phyloP scores from a whole-genome alignment of 2,329 filamentous ascomycete species.

The Alternaria sp. region DNA sequence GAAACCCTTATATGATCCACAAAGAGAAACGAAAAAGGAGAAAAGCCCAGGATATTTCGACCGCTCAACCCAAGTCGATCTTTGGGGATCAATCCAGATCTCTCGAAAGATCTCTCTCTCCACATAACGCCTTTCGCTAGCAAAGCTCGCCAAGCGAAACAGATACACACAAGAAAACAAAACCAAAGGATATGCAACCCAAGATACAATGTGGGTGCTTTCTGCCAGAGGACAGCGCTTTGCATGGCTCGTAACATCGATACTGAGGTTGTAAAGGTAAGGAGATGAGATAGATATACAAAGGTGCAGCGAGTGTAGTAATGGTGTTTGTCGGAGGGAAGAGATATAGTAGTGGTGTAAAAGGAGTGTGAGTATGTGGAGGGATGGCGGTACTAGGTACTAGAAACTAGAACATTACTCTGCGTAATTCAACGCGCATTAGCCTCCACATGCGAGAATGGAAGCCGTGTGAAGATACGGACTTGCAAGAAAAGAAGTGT shows the following conservation, averaged over 20 bases:
- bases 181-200: conserved; percentile 8
- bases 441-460: conserved; percentile 28
- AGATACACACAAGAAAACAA: background rate
- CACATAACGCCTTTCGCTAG: conserved; percentile 10
- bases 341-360: conserved; percentile 4
- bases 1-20: background rate
- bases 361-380: conserved; percentile 28
- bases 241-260: conserved; percentile 27
- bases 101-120: background rate
- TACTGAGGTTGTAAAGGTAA: conserved; percentile 10
- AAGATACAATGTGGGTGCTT: conserved; percentile 7
- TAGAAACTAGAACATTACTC: conserved; percentile 47
- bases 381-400: conserved; percentile 36
- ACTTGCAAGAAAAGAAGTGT: conserved; percentile 16
- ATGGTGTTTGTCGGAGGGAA: background rate
- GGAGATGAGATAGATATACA: conserved; percentile 24
- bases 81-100: background rate
- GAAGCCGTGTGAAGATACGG: conserved; percentile 10
- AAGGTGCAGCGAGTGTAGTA: conserved; percentile 19
- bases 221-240: conserved; percentile 18
- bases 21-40: background rate
- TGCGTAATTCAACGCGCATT: conserved; percentile 37
- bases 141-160: conserved; percentile 9
- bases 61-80: background rate
- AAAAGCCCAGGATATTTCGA: conserved; percentile 1